Base-by-base conservation (phyloP, 805 yeast genomes). In the Barnettozyma sucrosica region DNA sequence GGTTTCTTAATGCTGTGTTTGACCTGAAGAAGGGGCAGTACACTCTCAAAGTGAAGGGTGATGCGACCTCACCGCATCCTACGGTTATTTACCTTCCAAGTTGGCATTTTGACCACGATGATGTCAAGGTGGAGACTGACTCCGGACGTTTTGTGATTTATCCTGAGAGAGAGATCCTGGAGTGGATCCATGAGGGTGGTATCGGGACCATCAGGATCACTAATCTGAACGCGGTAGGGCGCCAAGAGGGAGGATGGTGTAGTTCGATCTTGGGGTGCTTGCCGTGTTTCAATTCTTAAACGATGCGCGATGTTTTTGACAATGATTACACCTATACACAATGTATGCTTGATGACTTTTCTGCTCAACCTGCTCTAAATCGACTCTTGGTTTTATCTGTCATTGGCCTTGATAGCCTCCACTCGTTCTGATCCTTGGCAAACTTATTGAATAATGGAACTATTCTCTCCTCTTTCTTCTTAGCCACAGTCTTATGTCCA, bases 31-130 rank as follows among this genome's bases (percentile, higher is more conserved):
- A 66, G 5, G 68, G 69, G 19, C 65, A 59, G 25, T 88, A 79
- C 60, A 59, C 62, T 0, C 63, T 88, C 48, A 70, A 73, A 10
- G 61, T 89, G 11, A 48, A 55, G 11, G 70, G 68, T 2, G 50
- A 55, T 2, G 50, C 49, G 21, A 46, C 66, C 3, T 44, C 5
- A 26, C 56, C 18, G 43, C 41, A 57, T 4, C 81, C 89, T 3
- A 82, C 92, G 0, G 64, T 75, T 41, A 75, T 90, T 2, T 85
- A 71, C 57, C 57, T 89, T 24, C 97, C 97, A 0, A 71, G 70
- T 23, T 75, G 80, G 71, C 96, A 90, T 62, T 89, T 76, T 70
- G 80, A 66, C 41, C 60, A 64, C 41, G 79, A 70, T 47, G 72
- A 69, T 49, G 47, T 72, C 11, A 74, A 72, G 14, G 71, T 86